Conservation (phyloP, 1,284 basidiomycete species). For the Ustilago crameri region DNA sequence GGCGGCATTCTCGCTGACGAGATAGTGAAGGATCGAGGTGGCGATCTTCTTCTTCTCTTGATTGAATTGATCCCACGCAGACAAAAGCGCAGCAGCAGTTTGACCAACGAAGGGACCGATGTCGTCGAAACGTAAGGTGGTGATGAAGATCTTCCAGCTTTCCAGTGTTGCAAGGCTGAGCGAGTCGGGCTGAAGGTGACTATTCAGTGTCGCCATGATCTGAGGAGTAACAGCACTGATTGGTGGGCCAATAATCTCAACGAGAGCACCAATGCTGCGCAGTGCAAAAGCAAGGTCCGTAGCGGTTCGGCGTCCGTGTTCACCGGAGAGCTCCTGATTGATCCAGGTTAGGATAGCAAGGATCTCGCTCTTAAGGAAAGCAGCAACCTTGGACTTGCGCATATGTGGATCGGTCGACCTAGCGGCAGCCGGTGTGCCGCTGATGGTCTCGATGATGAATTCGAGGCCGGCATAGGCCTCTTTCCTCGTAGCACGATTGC, state of each 20-base stretch:
- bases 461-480: constrained; percentile 57
- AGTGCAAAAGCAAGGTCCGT: constrained; percentile 55
- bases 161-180: constrained; percentile 82
- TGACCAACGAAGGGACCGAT: constrained; percentile 86
- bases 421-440: constrained; percentile 18
- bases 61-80: constrained; percentile 80
- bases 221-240: constrained; percentile 58
- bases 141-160: constrained; percentile 85
- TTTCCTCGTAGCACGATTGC: constrained; percentile 42
- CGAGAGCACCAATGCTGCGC: constrained; percentile 81
- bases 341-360: constrained; percentile 65
- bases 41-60: constrained; percentile 73
- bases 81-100: constrained; percentile 85
- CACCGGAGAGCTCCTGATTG: constrained; percentile 62
- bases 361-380: constrained; percentile 58
- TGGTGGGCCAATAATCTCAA: constrained; percentile 76
- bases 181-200: constrained; percentile 79
- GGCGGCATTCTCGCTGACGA: constrained; percentile 75
- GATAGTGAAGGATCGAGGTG: constrained; percentile 76
- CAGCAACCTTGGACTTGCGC: constrained; percentile 38
- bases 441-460: constrained; percentile 52
- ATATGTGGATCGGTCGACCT: constrained; percentile 16
- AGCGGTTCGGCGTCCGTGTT: constrained; percentile 56
- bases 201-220: constrained; percentile 96
- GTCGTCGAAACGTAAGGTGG: constrained; percentile 77